These are phyloP conservation scores for Phlebopus sp. DNA, from an alignment of 1,284 basidiomycete species.

Conservation along the genomic window DNA sequence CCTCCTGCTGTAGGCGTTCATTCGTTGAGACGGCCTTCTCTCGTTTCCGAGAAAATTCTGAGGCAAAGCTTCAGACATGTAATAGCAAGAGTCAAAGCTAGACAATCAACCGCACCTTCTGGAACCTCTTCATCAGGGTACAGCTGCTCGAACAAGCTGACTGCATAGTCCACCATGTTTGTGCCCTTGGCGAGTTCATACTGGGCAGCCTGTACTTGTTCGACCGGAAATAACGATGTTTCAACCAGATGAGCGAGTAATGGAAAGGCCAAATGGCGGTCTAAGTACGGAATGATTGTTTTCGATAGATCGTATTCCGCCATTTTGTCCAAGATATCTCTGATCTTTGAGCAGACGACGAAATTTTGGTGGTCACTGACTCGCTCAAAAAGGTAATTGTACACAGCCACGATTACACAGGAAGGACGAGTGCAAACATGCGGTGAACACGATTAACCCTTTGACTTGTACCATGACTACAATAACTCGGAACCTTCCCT, in stretches of 20 bases:
- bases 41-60: slow-evolving; percentile 81
- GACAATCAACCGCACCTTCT: slow-evolving; percentile 44
- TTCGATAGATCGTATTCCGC: slow-evolving; percentile 87
- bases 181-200: slow-evolving; percentile 97
- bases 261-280: slow-evolving; percentile 92
- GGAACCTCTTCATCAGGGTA: slow-evolving; percentile 69
- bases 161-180: slow-evolving; percentile 93
- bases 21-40: slow-evolving; percentile 82
- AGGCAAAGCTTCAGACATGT: neutral
- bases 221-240: slow-evolving; percentile 67
- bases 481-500: slow-evolving; percentile 74
- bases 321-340: slow-evolving; percentile 43
- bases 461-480: slow-evolving; percentile 51
- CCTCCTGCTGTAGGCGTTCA: slow-evolving; percentile 83
- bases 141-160: slow-evolving; percentile 75
- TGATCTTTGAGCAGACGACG: slow-evolving; percentile 1
- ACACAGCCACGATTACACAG: slow-evolving; percentile 25
- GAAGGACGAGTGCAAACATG: slow-evolving; percentile 8
- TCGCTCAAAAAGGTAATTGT: slow-evolving; percentile 6
- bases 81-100: neutral
- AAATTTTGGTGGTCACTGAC: slow-evolving; percentile 11
- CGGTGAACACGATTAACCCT: neutral
- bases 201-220: slow-evolving; percentile 81
- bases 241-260: slow-evolving; percentile 85
- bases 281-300: slow-evolving; percentile 90